A percentile compares a stretch with the other conserved stretches of the same genome.
phyloP scores from a whole-genome alignment of 352 stramenopile species.

The Globisporangium viniferum region DNA sequence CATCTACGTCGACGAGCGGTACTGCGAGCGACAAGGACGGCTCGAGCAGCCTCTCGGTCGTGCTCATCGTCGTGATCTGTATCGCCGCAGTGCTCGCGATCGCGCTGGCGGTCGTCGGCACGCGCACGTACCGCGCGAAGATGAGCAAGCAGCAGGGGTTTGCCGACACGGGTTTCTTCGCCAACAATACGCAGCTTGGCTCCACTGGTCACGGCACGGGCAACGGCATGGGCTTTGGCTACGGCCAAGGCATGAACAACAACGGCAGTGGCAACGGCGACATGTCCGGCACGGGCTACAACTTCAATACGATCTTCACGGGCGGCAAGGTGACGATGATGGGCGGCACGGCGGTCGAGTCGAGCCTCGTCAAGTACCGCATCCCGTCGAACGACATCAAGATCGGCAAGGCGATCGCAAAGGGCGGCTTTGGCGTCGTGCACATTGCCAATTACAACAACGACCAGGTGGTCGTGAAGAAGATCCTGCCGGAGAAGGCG shows the following conservation, averaged over 20 bases:
- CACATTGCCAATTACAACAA: slow-evolving; percentile 62
- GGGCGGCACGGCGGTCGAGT: slow-evolving; percentile 52
- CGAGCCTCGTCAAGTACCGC: slow-evolving; percentile 69
- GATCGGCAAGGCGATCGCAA: slow-evolving; percentile 59
- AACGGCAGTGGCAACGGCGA: slow-evolving; percentile 8
- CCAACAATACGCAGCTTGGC: slow-evolving; percentile 37
- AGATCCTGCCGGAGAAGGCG: slow-evolving; percentile 80
- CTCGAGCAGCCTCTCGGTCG: slow-evolving; percentile 33
- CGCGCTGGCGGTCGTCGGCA: slow-evolving; percentile 47
- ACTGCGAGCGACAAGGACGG: slow-evolving; percentile 18
- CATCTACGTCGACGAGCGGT: slow-evolving; percentile 23
- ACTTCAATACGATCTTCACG: slow-evolving; percentile 57
- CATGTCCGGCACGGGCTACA: slow-evolving; percentile 23
- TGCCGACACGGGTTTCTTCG: slow-evolving; percentile 44
- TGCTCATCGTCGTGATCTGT: slow-evolving; percentile 59
- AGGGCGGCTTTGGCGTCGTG: slow-evolving; percentile 75
- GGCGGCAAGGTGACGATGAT: slow-evolving; percentile 51
- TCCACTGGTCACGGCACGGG: slow-evolving; percentile 13
- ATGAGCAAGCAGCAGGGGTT: slow-evolving; percentile 25
- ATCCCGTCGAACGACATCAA: slow-evolving; percentile 63
- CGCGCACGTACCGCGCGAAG: slow-evolving; percentile 40
- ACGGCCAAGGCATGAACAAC: slow-evolving; percentile 18
- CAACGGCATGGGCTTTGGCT: slow-evolving; percentile 11
- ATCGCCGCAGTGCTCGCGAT: slow-evolving; percentile 46
- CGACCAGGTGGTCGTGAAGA: slow-evolving; percentile 73